phyloP scores from a whole-genome alignment of 305 asterid species.

The Fraxinus greggii region DNA sequence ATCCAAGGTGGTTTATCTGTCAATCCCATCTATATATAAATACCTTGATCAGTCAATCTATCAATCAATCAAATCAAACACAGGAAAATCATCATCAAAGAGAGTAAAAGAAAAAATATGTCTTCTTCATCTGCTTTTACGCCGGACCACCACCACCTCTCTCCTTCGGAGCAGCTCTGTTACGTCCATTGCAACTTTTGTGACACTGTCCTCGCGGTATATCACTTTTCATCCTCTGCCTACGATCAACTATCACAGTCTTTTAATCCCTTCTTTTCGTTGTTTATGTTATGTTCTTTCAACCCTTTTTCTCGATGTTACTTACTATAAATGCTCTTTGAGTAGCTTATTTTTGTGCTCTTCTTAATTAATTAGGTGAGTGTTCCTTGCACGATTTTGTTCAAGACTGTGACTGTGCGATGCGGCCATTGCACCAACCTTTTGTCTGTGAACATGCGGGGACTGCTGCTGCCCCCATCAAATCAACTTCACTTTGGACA shows the following conservation, averaged over 20 bases:
- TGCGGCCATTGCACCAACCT: constrained; percentile 98
- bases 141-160: constrained; percentile 77
- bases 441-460: constrained; percentile 86
- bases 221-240: not conserved
- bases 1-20: constrained; percentile 66
- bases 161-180: constrained; percentile 87
- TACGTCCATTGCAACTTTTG: constrained; percentile 94
- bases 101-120: constrained; percentile 35
- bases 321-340: not conserved
- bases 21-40: constrained; percentile 48
- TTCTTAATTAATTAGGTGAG: constrained; percentile 52
- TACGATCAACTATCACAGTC: not conserved
- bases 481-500: constrained; percentile 83
- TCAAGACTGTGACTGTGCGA: constrained; percentile 92
- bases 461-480: constrained; percentile 68
- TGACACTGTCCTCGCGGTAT: constrained; percentile 93
- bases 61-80: constrained; percentile 81
- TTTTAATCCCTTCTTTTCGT: not conserved
- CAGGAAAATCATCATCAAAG: constrained; percentile 23
- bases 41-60: constrained; percentile 63
- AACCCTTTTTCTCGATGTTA: not conserved
- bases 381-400: constrained; percentile 90
- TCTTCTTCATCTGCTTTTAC: constrained; percentile 83
- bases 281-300: constrained; percentile 1
- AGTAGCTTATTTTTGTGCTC: not conserved